Evolutionary conservation across 192 early-diverging fungal species (phyloP), one percentile per base, ranked within the genome.

Genomic region (Phycomyces nitens): DNA sequence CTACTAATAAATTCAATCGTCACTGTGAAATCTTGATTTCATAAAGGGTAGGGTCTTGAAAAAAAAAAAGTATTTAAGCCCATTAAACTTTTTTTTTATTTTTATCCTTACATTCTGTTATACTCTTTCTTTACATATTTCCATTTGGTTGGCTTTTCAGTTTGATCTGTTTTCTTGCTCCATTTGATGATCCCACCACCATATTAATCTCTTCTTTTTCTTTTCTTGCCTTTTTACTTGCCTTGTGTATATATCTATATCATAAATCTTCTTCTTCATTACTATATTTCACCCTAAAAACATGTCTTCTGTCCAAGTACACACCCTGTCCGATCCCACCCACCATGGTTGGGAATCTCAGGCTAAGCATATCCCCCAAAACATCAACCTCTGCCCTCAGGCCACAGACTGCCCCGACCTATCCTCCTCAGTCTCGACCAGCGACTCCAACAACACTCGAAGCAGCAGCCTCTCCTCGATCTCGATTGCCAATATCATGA

Each of bases 361-460:
- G 29, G 29, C 29, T 34, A 34, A 34, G 7, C 3, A 34, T 34
- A 34, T 34, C 7, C 29, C 29, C 29, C 29, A 34, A 7, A 34
- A 34, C 29, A 34, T 34, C 29, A 7, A 34, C 29, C 29, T 34
- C 7, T 34, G 2, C 29, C 29, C 29, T 34, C 29, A 34, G 29
- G 7, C 29, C 29, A 34, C 44, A 3, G 44, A 47, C 15, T 61
- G 60, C 14, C 60, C 60, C 24, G 60, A 61, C 18, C 49, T 61
- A 1, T 61, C 60, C 6, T 61, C 60, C 14, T 61, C 60, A n/a
- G 60, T 61, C n/a, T 61, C 60, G 9, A 61, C 60, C 20, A 43
- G 60, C 27, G 44, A 49, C 34, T 61, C 60, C 44, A 47, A 47
- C 44, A 47, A 47, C 44, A 47, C 44, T 18, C 12, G 44, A 2